These are phyloP conservation scores for Chloropicon primus DNA, from an alignment of 139 green algal species.

Conservation along the genomic window DNA sequence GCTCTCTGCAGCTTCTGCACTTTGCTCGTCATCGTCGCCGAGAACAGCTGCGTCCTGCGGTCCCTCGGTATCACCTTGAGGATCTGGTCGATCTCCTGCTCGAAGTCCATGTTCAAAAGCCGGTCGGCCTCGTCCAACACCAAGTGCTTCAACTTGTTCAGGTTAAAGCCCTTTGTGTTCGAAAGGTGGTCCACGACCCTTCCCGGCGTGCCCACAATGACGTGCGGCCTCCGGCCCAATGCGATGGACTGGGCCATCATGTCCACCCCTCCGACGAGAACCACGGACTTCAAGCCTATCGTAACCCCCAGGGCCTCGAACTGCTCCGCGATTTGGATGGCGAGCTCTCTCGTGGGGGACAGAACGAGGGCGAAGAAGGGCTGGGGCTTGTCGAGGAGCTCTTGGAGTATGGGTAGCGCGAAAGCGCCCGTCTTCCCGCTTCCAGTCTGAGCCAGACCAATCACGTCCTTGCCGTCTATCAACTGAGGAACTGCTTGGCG, in stretches of 20 bases:
- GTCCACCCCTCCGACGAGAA: slow-evolving; percentile 94
- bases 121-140: slow-evolving; percentile 97
- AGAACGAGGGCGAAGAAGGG: slow-evolving; percentile 85
- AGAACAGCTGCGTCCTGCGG: slow-evolving; percentile 89
- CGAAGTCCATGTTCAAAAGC: slow-evolving; percentile 99
- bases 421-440: slow-evolving; percentile 74
- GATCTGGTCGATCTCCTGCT: slow-evolving; percentile 97
- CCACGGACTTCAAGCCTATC: slow-evolving; percentile 64
- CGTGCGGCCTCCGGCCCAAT: slow-evolving; percentile 80
- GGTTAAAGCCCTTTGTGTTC: slow-evolving; percentile 97
- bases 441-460: slow-evolving; percentile 94
- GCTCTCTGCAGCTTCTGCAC: slow-evolving; percentile 96
- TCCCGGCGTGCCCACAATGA: slow-evolving; percentile 90
- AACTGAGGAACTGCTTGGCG: background rate
- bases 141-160: slow-evolving; percentile 72
- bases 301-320: slow-evolving; percentile 83
- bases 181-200: slow-evolving; percentile 93
- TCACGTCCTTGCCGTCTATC: slow-evolving; percentile 69
- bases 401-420: background rate
- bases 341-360: slow-evolving; percentile 89
- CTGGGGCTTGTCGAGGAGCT: slow-evolving; percentile 66
- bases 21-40: slow-evolving; percentile 97
- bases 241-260: slow-evolving; percentile 92
- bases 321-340: slow-evolving; percentile 97
- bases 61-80: slow-evolving; percentile 71